Evolutionary conservation across 177 flowering plant genomes (phyloP), one percentile per base, ranked within the genome.

Genomic region (Vitis hybrid): DNA sequence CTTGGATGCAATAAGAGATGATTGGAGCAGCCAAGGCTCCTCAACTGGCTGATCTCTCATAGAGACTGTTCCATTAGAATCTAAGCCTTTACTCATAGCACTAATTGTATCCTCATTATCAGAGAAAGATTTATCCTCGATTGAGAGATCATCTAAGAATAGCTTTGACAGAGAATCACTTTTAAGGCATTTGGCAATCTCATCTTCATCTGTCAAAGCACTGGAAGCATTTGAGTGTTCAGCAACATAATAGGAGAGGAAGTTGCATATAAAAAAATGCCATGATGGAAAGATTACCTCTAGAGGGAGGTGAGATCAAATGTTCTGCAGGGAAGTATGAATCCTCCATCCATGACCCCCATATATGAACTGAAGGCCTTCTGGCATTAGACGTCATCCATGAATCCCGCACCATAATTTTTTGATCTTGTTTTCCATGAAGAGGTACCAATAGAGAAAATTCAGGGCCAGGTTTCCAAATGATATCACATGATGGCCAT

Each of bases 151-250:
- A 81, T 71, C 65, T 15, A 61, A 69, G 35, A 71, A 68, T 15
- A 72, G 67, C 62, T 77, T 75, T 62, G 70, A 6, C 52, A 70
- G 67, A 14, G 73, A 56, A 70, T 78, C 79, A 73, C 66, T 70
- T 49, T 65, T 72, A 57, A 32, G 74, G 64, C 75, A 69, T 67
- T 74, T 73, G 60, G 32, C 62, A 64, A 62, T 77, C 70, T 81
- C 78, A 21, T 56, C 70, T 71, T 79, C 81, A 94, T 87, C 97
- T 92, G 98, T 72, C 83, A 87, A 85, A 86, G 54, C 87, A 91
- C 97, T 92, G 94, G 86, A 92, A 86, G 76, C 82, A 87, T 85
- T 85, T 89, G 82, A 92, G 91, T 89, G 85, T 90, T 90, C 88
- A 88, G 93, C 81, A 82, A 74, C 90, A 83, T 72, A 76, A 74